Conservation (phyloP, 495 filamentous ascomycete species). For the Talaromyces trachyspermus region DNA sequence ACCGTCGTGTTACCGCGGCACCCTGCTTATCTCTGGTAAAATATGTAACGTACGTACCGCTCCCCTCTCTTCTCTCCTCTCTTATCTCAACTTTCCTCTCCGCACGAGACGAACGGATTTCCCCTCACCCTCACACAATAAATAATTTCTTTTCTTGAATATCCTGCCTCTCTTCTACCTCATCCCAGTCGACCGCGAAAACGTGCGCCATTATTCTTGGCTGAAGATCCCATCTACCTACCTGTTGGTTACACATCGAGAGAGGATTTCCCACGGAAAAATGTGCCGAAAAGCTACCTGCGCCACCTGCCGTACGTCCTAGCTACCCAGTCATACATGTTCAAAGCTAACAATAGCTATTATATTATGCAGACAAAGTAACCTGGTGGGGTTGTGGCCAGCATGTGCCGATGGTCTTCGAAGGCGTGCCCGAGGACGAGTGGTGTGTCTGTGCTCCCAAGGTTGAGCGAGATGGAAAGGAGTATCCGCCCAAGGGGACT, state of each 20-base stretch:
- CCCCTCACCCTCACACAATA: no score
- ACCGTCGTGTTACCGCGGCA: no score
- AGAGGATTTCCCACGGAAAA: conserved; percentile 6
- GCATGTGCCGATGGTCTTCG: conserved; percentile 63
- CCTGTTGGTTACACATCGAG: no score
- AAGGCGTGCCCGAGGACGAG: conserved; percentile 46
- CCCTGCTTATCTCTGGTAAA: no score
- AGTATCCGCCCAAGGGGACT: conserved; percentile 56
- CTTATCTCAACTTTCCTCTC: no score
- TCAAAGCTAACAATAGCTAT: neutral
- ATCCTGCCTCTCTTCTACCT: no score
- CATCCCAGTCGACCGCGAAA: neutral
- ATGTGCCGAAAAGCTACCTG: conserved; percentile 48
- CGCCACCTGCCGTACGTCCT: conserved; percentile 38
- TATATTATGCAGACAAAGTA: conserved; percentile 54
- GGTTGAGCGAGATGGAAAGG: conserved; percentile 51
- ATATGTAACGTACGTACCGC: no score
- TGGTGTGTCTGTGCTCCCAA: conserved; percentile 60
- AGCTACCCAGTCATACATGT: neutral
- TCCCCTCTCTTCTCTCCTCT: no score
- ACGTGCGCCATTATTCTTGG: no score
- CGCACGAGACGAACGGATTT: no score
- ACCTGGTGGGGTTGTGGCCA: conserved; percentile 67
- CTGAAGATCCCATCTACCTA: no score
- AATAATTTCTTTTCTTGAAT: no score